Percentiles rank a stretch among this genome's conserved stretches.
Conservation (phyloP, 2,329 filamentous ascomycete species). For the Elsinoe batatas region DNA sequence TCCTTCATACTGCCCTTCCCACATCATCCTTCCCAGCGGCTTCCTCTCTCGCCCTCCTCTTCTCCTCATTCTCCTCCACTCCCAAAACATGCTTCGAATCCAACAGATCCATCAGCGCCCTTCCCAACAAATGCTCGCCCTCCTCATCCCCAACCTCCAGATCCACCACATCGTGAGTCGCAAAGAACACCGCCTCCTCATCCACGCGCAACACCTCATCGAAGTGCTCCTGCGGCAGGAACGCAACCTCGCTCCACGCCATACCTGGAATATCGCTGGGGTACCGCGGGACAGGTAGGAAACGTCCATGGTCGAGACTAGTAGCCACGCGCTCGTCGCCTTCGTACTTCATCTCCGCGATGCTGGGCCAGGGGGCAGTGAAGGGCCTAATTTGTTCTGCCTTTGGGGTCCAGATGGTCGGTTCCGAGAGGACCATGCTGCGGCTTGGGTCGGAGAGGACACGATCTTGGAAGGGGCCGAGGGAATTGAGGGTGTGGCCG, state of each 20-base stretch:
- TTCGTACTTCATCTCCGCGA: constrained; percentile 38
- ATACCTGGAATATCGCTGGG: constrained; percentile 23
- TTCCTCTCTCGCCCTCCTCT: neutral
- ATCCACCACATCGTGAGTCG: constrained; percentile 16
- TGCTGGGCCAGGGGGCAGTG: constrained; percentile 33
- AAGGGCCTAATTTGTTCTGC: constrained; percentile 21
- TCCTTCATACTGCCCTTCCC: neutral
- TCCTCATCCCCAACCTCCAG: constrained; percentile 18
- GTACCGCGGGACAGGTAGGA: constrained; percentile 35
- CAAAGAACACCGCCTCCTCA: constrained; percentile 17
- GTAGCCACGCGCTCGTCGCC: constrained; percentile 38
- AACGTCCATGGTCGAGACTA: constrained; percentile 34
- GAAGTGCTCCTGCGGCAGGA: constrained; percentile 29
- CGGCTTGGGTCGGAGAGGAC: constrained; percentile 12
- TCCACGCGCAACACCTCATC: constrained; percentile 27
- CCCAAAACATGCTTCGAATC: neutral
- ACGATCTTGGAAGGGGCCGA: neutral
- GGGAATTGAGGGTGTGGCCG: neutral
- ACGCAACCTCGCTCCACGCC: constrained; percentile 33
- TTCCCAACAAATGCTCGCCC: constrained; percentile 18
- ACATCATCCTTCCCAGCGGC: neutral
- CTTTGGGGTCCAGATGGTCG: constrained; percentile 32
- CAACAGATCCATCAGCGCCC: constrained; percentile 19
- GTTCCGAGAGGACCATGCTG: constrained; percentile 27
- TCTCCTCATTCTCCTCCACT: neutral